phyloP scores from a whole-genome alignment of 768 basidiomycete species.

The Boletus coccyginus region DNA sequence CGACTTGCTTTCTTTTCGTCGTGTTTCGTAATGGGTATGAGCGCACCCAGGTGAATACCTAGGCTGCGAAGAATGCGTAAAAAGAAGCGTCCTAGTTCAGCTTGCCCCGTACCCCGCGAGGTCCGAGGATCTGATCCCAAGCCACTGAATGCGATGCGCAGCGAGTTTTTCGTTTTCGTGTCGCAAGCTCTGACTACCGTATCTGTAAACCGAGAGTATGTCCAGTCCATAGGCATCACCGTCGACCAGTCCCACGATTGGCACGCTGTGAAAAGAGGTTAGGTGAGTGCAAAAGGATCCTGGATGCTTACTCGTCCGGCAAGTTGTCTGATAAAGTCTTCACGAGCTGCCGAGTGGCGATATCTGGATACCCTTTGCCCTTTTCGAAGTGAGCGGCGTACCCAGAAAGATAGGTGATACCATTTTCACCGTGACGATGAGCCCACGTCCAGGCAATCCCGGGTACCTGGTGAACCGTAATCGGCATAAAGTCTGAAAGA shows the following conservation, averaged over 20 bases:
- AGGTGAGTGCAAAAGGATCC: background rate
- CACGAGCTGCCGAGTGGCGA: constrained; percentile 85
- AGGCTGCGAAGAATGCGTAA: constrained; percentile 40
- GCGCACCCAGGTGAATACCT: constrained; percentile 52
- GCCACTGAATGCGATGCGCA: constrained; percentile 69
- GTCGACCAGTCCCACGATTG: constrained; percentile 80
- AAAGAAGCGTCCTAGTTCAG: background rate
- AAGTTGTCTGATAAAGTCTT: constrained; percentile 67
- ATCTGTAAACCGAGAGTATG: constrained; percentile 84
- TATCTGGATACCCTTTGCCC: constrained; percentile 98
- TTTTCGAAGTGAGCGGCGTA: constrained; percentile 30
- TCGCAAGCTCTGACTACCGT: constrained; percentile 67
- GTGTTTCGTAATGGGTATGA: constrained; percentile 66
- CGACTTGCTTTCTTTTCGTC: constrained; percentile 72
- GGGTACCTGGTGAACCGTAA: constrained; percentile 49
- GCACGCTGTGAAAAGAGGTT: constrained; percentile 49
- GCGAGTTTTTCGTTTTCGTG: constrained; percentile 72
- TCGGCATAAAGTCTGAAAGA: constrained; percentile 85
- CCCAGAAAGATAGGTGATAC: background rate
- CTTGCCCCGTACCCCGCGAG: constrained; percentile 48
- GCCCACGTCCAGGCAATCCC: constrained; percentile 56
- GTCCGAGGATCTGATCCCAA: constrained; percentile 75
- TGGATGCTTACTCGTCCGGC: constrained; percentile 48
- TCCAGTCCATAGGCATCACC: constrained; percentile 91
- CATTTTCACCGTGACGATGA: constrained; percentile 69